Evolutionary conservation across 805 yeast genomes (phyloP).

Genomic region (Candida chilensis): DNA sequence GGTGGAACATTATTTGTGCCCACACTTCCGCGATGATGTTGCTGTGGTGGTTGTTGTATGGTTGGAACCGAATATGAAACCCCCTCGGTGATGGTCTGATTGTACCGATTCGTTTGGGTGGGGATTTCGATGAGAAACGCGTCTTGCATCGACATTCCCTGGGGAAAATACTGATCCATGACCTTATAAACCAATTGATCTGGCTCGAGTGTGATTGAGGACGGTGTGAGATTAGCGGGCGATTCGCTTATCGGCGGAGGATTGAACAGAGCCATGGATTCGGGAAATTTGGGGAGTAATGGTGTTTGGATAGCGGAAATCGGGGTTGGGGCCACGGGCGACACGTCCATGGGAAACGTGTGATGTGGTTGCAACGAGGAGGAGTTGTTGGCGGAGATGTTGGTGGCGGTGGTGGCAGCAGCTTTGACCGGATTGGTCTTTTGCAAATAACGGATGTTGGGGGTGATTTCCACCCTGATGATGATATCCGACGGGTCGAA

Average conservation of each 20-base stretch:
- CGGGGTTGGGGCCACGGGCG: constrained; percentile 18
- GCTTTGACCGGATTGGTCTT: neutral
- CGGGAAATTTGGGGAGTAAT: neutral
- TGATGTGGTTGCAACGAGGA: constrained; percentile 5
- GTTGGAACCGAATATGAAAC: too few species aligned
- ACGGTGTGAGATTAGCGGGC: neutral
- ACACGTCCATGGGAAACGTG: constrained; percentile 2
- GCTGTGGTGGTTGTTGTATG: too few species aligned
- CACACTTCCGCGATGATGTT: too few species aligned
- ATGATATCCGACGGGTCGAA: constrained; percentile 65
- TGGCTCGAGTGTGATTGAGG: constrained; percentile 34
- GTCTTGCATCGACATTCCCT: constrained; percentile 60
- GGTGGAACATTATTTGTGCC: too few species aligned
- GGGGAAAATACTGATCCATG: constrained; percentile 51
- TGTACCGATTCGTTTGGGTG: constrained; percentile 2
- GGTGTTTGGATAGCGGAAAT: constrained; percentile 11
- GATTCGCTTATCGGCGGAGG: constrained; percentile 1
- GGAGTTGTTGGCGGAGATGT: neutral
- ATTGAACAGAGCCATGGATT: constrained; percentile 1
- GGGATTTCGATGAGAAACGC: constrained; percentile 54
- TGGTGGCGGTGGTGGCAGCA: neutral
- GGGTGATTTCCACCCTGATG: constrained; percentile 10
- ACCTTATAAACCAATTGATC: constrained; percentile 52
- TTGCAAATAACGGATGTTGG: constrained; percentile 2
- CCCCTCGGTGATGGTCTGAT: too few species aligned